Evolutionary conservation across 2,329 filamentous ascomycete species (phyloP).

Genomic region (Penicillium expansum): DNA sequence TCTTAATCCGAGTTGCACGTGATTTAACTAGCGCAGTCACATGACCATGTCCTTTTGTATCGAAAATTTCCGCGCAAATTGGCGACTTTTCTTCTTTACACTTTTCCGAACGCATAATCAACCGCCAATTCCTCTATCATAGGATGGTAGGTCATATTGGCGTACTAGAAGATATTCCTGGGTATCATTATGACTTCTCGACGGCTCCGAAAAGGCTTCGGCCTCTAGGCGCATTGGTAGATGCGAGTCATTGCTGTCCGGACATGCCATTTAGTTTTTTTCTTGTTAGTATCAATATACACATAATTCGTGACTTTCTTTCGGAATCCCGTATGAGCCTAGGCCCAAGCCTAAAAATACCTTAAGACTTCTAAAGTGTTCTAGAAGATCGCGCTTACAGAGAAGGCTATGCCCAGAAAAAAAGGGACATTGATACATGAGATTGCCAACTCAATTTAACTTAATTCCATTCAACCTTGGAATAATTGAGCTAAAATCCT

Average conservation of each 20-base stretch:
- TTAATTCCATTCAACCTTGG: not conserved
- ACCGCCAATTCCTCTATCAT: slow-evolving; percentile 45
- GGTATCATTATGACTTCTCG: slow-evolving; percentile 33
- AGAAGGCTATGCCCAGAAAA: not conserved
- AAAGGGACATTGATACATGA: not conserved
- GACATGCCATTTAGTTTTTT: slow-evolving; percentile 28
- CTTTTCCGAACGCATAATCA: slow-evolving; percentile 50
- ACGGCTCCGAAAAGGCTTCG: slow-evolving; percentile 31
- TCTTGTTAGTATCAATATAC: not conserved
- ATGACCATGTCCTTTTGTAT: slow-evolving; percentile 13
- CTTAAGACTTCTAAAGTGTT: not conserved
- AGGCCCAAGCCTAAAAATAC: not conserved
- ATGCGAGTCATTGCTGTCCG: slow-evolving; percentile 40
- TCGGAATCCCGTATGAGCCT: not conserved
- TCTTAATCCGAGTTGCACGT: slow-evolving; percentile 10
- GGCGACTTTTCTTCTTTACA: slow-evolving; percentile 36
- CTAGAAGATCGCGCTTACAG: not conserved
- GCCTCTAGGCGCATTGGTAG: slow-evolving; percentile 32
- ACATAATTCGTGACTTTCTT: not conserved
- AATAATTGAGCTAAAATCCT: not conserved
- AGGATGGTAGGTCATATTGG: slow-evolving; percentile 51
- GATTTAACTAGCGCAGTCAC: slow-evolving; percentile 6
- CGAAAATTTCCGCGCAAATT: slow-evolving; percentile 12
- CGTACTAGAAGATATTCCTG: slow-evolving; percentile 43
- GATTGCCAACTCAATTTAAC: not conserved